Conservation (phyloP, 169 alveolate genomes). For the Plasmodium cynomolgi region DNA sequence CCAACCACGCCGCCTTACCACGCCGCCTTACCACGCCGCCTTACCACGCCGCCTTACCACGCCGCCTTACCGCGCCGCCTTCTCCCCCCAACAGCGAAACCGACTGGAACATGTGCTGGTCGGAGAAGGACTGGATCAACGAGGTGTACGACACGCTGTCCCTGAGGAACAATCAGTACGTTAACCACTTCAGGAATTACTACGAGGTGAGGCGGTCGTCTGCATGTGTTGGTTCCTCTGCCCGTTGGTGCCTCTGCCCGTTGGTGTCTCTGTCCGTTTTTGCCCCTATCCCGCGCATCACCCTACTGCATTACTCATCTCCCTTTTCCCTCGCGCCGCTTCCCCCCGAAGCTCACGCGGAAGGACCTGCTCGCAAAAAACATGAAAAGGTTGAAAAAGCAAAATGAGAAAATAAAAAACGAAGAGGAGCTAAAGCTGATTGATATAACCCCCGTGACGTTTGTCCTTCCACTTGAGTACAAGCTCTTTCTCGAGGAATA, state of each 20-base stretch:
- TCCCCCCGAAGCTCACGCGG: slow-evolving; percentile 82
- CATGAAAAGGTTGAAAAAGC: slow-evolving; percentile 87
- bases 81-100: slow-evolving; percentile 79
- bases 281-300: too few relatives aligned
- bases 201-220: slow-evolving; percentile 82
- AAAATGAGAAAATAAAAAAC: slow-evolving; percentile 87
- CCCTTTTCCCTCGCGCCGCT: background rate
- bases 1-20: background rate
- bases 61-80: background rate
- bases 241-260: too few relatives aligned
- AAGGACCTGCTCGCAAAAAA: slow-evolving; percentile 94
- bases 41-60: background rate
- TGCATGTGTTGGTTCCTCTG: background rate
- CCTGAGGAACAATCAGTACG: slow-evolving; percentile 89
- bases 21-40: background rate
- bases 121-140: slow-evolving; percentile 94
- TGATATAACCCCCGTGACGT: slow-evolving; percentile 89
- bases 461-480: slow-evolving; percentile 94
- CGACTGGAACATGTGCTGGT: slow-evolving; percentile 95
- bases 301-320: background rate
- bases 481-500: slow-evolving; percentile 95
- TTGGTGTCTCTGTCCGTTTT: too few relatives aligned
- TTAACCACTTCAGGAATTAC: slow-evolving; percentile 95
- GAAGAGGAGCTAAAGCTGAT: slow-evolving; percentile 43
- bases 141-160: slow-evolving; percentile 92